phyloP scores from a whole-genome alignment of 805 yeast genomes.

The Candida incommunis region DNA sequence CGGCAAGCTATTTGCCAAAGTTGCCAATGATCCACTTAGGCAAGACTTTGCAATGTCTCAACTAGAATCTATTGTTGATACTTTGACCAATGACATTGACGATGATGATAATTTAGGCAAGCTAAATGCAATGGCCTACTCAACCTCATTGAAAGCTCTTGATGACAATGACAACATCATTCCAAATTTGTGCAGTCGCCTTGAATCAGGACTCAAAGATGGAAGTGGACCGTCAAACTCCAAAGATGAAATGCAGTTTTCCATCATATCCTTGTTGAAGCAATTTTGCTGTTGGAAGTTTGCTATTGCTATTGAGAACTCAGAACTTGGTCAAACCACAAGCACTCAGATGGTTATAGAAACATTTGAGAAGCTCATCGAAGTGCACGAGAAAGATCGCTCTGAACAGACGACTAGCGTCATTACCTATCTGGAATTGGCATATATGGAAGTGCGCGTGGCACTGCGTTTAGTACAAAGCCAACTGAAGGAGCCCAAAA shows the following conservation, averaged over 20 bases:
- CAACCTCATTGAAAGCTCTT: neutral
- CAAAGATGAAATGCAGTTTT: neutral
- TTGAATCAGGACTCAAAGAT: too few relatives aligned
- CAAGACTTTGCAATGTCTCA: neutral
- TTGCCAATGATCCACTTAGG: neutral
- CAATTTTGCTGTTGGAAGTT: constrained; percentile 1
- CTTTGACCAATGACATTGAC: neutral
- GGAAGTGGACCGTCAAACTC: neutral
- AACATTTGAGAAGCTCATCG: neutral
- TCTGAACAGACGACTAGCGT: neutral
- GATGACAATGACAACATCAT: neutral
- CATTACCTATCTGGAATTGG: neutral
- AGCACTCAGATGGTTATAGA: neutral
- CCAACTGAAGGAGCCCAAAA: neutral
- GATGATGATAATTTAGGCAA: neutral
- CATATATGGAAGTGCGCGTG: neutral
- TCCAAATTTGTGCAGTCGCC: neutral
- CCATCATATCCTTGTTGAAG: neutral
- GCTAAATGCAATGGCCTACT: neutral
- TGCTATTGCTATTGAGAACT: neutral
- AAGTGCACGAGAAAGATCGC: neutral
- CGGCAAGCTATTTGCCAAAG: neutral
- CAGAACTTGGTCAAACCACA: too few relatives aligned
- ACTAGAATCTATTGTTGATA: neutral
- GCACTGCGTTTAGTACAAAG: neutral